Evolutionary conservation across 371 early-diverging fungal species (phyloP).

Genomic region (Zancudomyces culisetae): DNA sequence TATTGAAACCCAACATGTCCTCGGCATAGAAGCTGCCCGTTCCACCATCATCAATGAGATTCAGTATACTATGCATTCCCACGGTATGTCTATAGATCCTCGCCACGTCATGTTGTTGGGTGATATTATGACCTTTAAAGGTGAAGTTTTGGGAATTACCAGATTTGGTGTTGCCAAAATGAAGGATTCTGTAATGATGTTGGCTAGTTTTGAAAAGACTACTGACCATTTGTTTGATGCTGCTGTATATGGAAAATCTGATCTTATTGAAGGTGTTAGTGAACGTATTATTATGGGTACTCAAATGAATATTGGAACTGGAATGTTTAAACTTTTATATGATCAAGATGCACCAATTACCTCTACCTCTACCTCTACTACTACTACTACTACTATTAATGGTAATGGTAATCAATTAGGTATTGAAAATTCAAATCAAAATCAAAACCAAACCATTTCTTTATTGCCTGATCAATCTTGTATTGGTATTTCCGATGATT

Average conservation of each 20-base stretch:
- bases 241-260: conserved; percentile 79
- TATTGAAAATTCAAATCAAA: not conserved
- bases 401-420: not conserved
- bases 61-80: conserved; percentile 63
- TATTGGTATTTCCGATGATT: not conserved
- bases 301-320: conserved; percentile 95
- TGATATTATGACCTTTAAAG: conserved; percentile 98
- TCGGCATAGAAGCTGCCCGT: conserved; percentile 97
- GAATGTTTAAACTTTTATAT: conserved; percentile 61
- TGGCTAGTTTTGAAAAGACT: conserved; percentile 99
- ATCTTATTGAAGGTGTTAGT: conserved; percentile 88
- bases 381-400: not conserved
- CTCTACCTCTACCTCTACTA: not conserved
- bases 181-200: conserved; percentile 98
- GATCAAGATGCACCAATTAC: too few species aligned
- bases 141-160: conserved; percentile 97
- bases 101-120: conserved; percentile 96
- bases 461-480: not conserved
- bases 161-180: conserved; percentile 98
- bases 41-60: conserved; percentile 65
- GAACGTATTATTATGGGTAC: conserved; percentile 99
- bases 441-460: not conserved
- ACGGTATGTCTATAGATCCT: conserved; percentile 94
- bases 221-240: conserved; percentile 98
- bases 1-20: conserved; percentile 75